These are phyloP conservation scores for Boletus speciosus DNA, from an alignment of 768 basidiomycete genomes.

Conservation along the genomic window DNA sequence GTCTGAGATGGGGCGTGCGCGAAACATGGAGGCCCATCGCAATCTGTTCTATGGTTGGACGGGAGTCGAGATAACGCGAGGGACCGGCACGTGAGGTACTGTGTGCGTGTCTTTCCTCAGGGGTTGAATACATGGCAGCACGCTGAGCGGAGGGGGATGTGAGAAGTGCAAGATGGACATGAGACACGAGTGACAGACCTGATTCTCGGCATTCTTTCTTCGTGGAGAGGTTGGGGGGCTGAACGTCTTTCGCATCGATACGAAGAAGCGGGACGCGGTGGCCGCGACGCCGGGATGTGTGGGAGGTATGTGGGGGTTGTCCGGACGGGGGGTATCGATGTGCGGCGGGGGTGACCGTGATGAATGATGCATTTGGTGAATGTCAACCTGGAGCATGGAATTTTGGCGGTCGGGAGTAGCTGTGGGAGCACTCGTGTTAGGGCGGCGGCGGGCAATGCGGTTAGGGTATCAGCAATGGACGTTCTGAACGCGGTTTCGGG, in stretches of 20 bases:
- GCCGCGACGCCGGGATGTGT: slow-evolving; percentile 11
- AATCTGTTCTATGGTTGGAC: slow-evolving; percentile 72
- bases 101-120: slow-evolving; percentile 36
- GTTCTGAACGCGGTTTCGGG: neutral
- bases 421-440: neutral
- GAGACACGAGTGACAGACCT: slow-evolving; percentile 16
- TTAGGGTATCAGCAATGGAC: neutral
- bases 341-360: slow-evolving; percentile 14
- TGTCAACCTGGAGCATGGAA: neutral
- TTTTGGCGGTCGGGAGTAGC: neutral
- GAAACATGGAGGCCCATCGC: slow-evolving; percentile 79
- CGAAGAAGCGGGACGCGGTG: slow-evolving; percentile 29
- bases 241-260: slow-evolving; percentile 32
- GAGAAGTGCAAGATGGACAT: slow-evolving; percentile 2
- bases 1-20: slow-evolving; percentile 67
- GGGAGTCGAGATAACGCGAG: slow-evolving; percentile 41
- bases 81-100: slow-evolving; percentile 34
- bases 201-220: slow-evolving; percentile 13
- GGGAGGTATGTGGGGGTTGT: neutral
- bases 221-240: slow-evolving; percentile 19
- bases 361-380: slow-evolving; percentile 15
- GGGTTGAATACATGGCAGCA: slow-evolving; percentile 41
- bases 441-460: slow-evolving; percentile 3
- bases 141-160: slow-evolving; percentile 17
- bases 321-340: slow-evolving; percentile 1